These are phyloP conservation scores for Aurinia saxatilis DNA, from an alignment of 345 rosid species.

Conservation along the genomic window DNA sequence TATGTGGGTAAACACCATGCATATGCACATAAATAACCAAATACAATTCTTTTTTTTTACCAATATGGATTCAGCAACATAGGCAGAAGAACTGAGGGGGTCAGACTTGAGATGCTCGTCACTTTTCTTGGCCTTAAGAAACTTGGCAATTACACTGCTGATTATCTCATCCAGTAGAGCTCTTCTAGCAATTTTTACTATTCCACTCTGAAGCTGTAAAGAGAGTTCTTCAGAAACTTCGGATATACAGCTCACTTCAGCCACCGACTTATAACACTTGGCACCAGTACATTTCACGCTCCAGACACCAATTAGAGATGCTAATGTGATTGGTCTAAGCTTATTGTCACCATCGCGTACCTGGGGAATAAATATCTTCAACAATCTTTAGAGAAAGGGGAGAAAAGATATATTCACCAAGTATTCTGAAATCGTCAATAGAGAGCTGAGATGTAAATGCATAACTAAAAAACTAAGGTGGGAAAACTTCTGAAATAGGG, in stretches of 20 bases:
- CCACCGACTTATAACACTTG: slow-evolving; percentile 25
- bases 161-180: slow-evolving; percentile 82
- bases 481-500: neutral
- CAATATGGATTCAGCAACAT: slow-evolving; percentile 17
- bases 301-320: slow-evolving; percentile 50
- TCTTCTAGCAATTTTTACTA: slow-evolving; percentile 75
- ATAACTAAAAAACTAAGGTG: neutral
- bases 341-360: slow-evolving; percentile 56
- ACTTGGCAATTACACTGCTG: slow-evolving; percentile 51
- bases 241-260: slow-evolving; percentile 35
- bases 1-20: neutral
- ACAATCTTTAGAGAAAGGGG: neutral
- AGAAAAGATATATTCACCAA: neutral
- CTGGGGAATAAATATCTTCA: slow-evolving; percentile 37
- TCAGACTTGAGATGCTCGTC: slow-evolving; percentile 37
- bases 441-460: neutral
- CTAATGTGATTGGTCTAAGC: slow-evolving; percentile 43
- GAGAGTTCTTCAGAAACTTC: slow-evolving; percentile 69
- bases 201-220: slow-evolving; percentile 66
- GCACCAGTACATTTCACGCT: slow-evolving; percentile 30
- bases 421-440: neutral
- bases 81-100: slow-evolving; percentile 28
- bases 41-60: slow-evolving; percentile 14
- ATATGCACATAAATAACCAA: slow-evolving; percentile 33
- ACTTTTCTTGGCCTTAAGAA: slow-evolving; percentile 39